Evolutionary conservation across 352 stramenopile species (phyloP).

Genomic region (Pythium apleroticum): DNA sequence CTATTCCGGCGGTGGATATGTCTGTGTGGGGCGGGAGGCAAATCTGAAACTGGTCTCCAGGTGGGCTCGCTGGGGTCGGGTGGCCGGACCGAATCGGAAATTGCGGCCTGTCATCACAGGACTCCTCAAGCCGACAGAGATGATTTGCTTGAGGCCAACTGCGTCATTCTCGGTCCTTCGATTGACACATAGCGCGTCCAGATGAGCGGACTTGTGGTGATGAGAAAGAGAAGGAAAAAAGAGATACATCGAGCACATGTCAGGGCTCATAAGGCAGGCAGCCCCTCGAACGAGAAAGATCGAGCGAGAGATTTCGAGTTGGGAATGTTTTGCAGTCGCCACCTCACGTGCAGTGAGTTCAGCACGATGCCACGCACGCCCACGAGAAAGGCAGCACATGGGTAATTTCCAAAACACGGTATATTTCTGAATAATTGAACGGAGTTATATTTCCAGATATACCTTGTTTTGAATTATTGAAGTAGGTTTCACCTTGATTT

Average conservation of each 20-base stretch:
- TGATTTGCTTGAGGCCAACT: neutral
- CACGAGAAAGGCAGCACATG: neutral
- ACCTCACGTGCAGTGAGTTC: neutral
- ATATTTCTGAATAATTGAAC: neutral
- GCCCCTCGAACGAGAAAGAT: neutral
- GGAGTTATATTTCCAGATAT: neutral
- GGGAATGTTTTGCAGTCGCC: neutral
- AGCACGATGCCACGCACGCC: neutral
- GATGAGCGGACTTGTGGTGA: neutral
- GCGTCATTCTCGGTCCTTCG: neutral
- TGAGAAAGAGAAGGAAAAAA: neutral
- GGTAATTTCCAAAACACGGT: slow-evolving; percentile 1
- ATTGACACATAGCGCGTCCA: neutral
- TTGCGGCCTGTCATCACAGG: too few relatives aligned
- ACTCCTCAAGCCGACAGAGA: too few relatives aligned
- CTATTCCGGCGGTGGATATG: neutral
- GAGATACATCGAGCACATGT: neutral
- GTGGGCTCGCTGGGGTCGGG: neutral
- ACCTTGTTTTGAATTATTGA: slow-evolving; percentile 1
- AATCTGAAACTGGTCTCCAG: slow-evolving; percentile 1
- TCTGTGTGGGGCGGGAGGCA: neutral
- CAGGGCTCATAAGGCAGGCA: neutral
- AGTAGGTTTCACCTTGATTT: neutral
- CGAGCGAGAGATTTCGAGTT: neutral
- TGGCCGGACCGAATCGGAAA: neutral